Evolutionary conservation across 192 early-diverging fungal species (phyloP).

Genomic region (Rhizoclosmatium sp.): DNA sequence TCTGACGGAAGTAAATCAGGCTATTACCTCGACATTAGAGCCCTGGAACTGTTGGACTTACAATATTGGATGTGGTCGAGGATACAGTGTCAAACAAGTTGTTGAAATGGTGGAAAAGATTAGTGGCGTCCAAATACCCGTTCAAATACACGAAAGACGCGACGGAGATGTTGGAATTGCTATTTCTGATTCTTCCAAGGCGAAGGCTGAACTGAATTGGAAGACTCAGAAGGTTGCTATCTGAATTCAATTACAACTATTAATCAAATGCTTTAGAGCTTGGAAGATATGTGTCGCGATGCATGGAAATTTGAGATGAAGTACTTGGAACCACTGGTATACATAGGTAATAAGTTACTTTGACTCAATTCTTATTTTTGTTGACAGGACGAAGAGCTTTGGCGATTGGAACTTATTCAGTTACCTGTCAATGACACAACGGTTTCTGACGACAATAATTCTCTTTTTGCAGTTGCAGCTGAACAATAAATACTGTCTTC

Average conservation of each 20-base stretch:
- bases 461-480: background rate
- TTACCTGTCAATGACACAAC: background rate
- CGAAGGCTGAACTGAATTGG: constrained; percentile 69
- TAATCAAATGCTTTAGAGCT: background rate
- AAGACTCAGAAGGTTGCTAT: constrained; percentile 50
- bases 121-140: constrained; percentile 70
- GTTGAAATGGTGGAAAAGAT: constrained; percentile 74
- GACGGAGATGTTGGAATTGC: constrained; percentile 82
- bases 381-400: too few relatives aligned
- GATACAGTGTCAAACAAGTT: constrained; percentile 84
- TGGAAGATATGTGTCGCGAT: constrained; percentile 33
- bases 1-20: constrained; percentile 16
- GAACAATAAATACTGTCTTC: background rate
- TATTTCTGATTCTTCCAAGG: constrained; percentile 76
- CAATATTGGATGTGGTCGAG: constrained; percentile 83
- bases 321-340: background rate
- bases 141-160: constrained; percentile 66
- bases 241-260: background rate
- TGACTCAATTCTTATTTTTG: background rate
- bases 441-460: background rate
- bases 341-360: background rate
- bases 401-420: too few relatives aligned
- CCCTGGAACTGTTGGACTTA: constrained; percentile 69
- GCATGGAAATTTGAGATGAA: constrained; percentile 32
- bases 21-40: background rate